Evolutionary conservation across 805 yeast genomes (phyloP), one percentile per base, ranked within the genome.

Genomic region (Tetrapisispora fleetii): DNA sequence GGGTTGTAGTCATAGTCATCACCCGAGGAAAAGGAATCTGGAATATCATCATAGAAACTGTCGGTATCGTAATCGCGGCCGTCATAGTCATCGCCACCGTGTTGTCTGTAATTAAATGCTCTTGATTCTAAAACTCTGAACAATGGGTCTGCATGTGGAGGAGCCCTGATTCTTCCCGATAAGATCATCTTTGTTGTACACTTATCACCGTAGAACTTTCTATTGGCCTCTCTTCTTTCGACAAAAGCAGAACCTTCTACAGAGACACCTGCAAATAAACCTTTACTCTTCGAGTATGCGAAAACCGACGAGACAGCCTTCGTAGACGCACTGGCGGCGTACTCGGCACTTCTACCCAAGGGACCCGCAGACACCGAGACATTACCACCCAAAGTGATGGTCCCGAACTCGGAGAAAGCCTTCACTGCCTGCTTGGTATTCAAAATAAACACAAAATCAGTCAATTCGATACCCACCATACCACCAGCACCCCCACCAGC

Each of bases 401-500:
- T 85, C 5, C 99, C 99, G 55, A 83, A 78, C 63, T 89, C 96
- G 11, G 97, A 87, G 68, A 93, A 93, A 4, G 97, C 80, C 53
- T 85, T 87, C 39, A 93, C 99, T 1, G 99, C 99, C 2, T 89
- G 79, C 48, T 79, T 76, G 14, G 85, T 79, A 70, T 93, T 93
- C 54, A 93, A 76, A 50, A 93, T 90, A 64, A 93, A 93, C 19
- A 93, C 96, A 63, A 93, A 93, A 70, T 93, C 98, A 1, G 99
- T 93, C 59, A 93, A 71, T 64, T 93, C 99, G 9, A 96, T 93
- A 37, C 99, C 99, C 56, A 93, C 78, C 70, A 89, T 93, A 41
- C 99, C 99, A 50, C 99, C 99, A 4, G 93, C 97, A 58, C 99
- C 99, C 2, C 97, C 98, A 56, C 98, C 99, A 3, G 95, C 98